Conservation (phyloP, 345 rosid species). For the Camelina sativa region DNA sequence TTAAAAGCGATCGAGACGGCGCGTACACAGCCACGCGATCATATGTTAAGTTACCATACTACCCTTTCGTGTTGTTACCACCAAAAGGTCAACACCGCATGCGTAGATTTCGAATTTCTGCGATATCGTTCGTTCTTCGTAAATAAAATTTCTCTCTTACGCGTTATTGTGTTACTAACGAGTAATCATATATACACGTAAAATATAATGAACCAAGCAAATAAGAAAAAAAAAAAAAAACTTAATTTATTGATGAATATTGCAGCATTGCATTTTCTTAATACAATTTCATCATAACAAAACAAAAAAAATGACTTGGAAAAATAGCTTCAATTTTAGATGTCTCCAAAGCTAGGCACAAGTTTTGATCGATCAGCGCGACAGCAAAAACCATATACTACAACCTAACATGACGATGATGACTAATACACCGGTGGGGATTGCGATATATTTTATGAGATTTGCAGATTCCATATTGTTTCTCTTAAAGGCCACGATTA, state of each 20-base stretch:
- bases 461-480: too few relatives aligned
- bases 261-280: neutral
- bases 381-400: too few relatives aligned
- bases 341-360: neutral
- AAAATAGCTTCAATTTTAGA: too few relatives aligned
- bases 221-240: too few relatives aligned
- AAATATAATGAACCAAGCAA: neutral
- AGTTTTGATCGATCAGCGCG: neutral
- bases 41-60: neutral
- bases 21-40: neutral
- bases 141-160: neutral
- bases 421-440: too few relatives aligned
- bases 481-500: too few relatives aligned
- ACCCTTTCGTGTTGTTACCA: neutral
- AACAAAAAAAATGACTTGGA: too few relatives aligned
- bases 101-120: neutral
- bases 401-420: too few relatives aligned
- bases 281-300: neutral
- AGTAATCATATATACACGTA: neutral
- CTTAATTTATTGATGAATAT: neutral
- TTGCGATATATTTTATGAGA: too few relatives aligned
- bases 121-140: neutral
- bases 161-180: neutral
- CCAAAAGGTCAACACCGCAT: conserved; percentile 6
- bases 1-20: conserved; percentile 17